Percentiles rank a stretch among this genome's conserved stretches.
phyloP scores from a whole-genome alignment of 2,329 filamentous ascomycete species.

The Colletotrichum noveboracense region DNA sequence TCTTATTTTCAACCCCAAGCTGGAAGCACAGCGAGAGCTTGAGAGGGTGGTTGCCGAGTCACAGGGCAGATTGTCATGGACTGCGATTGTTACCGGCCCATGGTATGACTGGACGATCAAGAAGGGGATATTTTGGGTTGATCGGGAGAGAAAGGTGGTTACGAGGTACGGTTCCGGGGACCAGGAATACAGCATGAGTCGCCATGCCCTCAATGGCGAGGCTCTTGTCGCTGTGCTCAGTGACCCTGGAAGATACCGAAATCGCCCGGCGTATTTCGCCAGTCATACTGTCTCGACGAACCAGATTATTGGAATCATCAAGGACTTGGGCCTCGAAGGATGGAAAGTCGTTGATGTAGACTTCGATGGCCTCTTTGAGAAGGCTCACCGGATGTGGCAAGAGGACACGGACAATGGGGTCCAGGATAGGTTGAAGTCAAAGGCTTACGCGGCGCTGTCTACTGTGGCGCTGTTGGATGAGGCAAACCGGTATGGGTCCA shows the following conservation, averaged over 20 bases:
- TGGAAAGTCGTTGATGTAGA: neutral
- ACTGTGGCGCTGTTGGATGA: conserved; percentile 20
- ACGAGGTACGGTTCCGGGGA: conserved; percentile 15
- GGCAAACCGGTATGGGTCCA: conserved; percentile 15
- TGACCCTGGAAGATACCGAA: neutral
- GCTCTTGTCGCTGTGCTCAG: conserved; percentile 10
- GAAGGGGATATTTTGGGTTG: conserved; percentile 23
- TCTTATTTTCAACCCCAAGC: conserved; percentile 21
- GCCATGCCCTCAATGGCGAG: conserved; percentile 3
- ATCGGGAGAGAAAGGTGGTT: conserved; percentile 9
- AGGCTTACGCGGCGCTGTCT: conserved; percentile 14
- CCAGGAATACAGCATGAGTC: conserved; percentile 8
- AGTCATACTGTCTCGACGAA: conserved; percentile 14
- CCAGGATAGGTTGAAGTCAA: neutral
- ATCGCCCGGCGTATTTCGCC: conserved; percentile 3
- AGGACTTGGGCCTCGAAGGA: neutral
- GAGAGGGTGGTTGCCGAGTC: conserved; percentile 1
- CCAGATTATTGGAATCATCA: neutral
- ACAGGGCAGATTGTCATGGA: conserved; percentile 20
- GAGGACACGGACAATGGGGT: neutral
- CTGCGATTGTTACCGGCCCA: conserved; percentile 22
- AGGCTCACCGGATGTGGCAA: neutral
- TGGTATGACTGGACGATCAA: conserved; percentile 28
- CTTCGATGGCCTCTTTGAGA: neutral
- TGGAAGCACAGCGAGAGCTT: conserved; percentile 27